Base-by-base conservation (phyloP, 306 rosid genomes). In the Cucumis melo region DNA sequence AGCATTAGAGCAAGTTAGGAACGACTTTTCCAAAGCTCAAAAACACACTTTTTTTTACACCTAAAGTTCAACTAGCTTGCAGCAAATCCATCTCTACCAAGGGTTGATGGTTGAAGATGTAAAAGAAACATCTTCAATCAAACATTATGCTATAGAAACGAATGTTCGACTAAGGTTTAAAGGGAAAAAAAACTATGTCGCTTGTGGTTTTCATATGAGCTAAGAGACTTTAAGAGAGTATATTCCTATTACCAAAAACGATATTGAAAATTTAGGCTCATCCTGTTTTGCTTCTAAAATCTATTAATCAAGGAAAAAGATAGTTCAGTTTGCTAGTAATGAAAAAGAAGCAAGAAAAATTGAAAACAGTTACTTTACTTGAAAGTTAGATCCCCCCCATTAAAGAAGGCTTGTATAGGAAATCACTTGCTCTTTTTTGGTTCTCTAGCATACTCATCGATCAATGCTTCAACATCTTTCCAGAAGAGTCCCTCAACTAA, bases 401-500 rank as follows among this genome's bases (percentile, higher is more conserved):
- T 4, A 27, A 27, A 72, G 27, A 7, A 72, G 60, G 60, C 51
- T 72, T 24, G 60, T 50, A 21, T 32, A 73, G 29, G 58, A 58
- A 56, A 74, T 87, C 84, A 87, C 75, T 83, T 81, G 75, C 54
- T 55, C 85, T 87, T 87, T 81, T 85, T 87, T 4, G 88, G 88
- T 79, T 83, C 88, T 80, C 61, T 83, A 53, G 76, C 70, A 65
- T 87, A 85, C 24, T 83, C 78, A 32, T 79, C 74, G 5, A 85
- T 55, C 39, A 87, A 67, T 2, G 81, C 83, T 75, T 83, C 87
- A 14, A 87, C 85, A 46, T 87, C 91, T 77, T 81, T 85, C 91
- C 91, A 87, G 78, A 87, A 85, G 44, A 85, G 87, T 21, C 88
- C 88, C 83, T 85, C 88, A 54, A 85, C 87, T 83, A 85, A 80